Base-by-base conservation (phyloP, 2,329 filamentous ascomycete species). In the Ascochyta pisi region DNA sequence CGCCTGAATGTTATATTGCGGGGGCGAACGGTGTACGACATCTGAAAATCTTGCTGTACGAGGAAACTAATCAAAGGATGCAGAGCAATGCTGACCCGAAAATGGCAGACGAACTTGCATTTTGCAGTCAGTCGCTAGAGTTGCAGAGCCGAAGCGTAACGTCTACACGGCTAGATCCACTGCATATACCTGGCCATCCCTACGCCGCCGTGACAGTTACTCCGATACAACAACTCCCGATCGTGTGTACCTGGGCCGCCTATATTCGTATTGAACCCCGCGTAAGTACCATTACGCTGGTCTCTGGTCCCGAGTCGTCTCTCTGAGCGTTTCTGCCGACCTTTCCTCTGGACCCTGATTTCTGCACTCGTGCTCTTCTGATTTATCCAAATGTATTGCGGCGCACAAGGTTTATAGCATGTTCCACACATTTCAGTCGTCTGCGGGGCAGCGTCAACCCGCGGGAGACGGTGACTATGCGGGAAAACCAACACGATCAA, bases 381-480 rank as follows among this genome's bases (percentile, higher is more conserved):
- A 50, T 39, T 27, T 27, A 23, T 39, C 24, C 53, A 47, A 42
- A 56, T 56, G 47, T 26, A 46, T 48, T 24, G 33, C 48, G 24
- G 26, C n/a, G 37, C 27, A 26, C 24, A 34, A 42, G n/a, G n/a
- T 9, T 46, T n/a, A 35, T 47, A 59, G 37, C 62, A 80, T 80
- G 78, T 80, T 78, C 61, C 77, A 79, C 62, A 79, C 78, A 6
- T 80, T 80, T 55, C 77, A 79, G 50, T 73, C 72, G 15, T 69
- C 75, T 7, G 65, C 63, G 40, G 71, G 66, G 29, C 61, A 71
- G 55, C 69, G 68, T 37, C 73, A 71, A 38, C 67, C 67, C 29
- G 65, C 68, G 39, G 68, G 65, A 39, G 74, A 75, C 34, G 72
- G 67, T 23, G 71, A 74, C 41, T 68, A 66, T 29, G 54, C 67